These are phyloP conservation scores for Solanum hybrid DNA, from an alignment of 305 asterid species.

Conservation along the genomic window DNA sequence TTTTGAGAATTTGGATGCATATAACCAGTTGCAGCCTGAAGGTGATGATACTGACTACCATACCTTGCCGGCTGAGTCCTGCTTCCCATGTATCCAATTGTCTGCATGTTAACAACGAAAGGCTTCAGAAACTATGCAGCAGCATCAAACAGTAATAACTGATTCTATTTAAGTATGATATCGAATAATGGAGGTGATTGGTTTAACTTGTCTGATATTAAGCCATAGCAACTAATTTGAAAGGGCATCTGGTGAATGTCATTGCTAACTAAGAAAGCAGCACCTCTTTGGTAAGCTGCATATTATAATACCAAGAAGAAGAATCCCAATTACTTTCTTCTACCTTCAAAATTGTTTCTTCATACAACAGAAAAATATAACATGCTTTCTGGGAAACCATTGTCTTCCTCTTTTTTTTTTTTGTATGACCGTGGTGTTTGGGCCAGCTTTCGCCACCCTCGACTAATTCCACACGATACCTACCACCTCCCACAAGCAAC, in stretches of 20 bases:
- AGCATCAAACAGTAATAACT: neutral
- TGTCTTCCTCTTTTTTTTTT: neutral
- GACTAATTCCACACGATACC: neutral
- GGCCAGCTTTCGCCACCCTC: neutral
- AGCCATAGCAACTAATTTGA: neutral
- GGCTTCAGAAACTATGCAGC: neutral
- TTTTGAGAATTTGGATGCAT: conserved; percentile 32
- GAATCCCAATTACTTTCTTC: neutral
- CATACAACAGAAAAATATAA: neutral
- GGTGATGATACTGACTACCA: conserved; percentile 25
- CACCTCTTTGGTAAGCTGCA: neutral
- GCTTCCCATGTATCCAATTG: conserved; percentile 26
- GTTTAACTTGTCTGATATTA: neutral
- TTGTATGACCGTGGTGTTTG: neutral
- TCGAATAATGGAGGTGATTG: neutral
- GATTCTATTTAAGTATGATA: neutral
- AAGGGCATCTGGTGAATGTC: neutral
- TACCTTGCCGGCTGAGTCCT: conserved; percentile 23
- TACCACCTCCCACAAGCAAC: neutral
- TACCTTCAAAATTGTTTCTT: neutral
- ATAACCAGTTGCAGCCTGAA: conserved; percentile 26
- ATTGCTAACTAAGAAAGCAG: neutral
- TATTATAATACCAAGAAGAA: neutral
- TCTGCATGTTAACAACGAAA: conserved; percentile 8
- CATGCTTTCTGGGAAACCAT: neutral